Conservation (phyloP, 805 yeast genomes). For the Hanseniaspora guilliermondii region DNA sequence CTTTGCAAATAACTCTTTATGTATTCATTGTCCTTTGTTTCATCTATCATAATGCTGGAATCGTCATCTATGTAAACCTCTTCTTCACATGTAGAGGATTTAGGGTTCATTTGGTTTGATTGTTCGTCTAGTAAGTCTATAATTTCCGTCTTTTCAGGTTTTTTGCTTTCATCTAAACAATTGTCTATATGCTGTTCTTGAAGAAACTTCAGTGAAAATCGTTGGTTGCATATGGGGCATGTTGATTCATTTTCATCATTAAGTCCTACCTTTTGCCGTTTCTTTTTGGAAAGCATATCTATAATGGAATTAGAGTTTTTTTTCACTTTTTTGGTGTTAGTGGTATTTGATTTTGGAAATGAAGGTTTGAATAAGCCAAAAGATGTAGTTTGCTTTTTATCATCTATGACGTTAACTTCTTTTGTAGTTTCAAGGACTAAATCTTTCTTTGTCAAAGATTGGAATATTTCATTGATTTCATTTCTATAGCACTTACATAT, state of each 20-base stretch:
- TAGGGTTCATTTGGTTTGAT: neutral
- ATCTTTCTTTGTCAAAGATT: constrained; percentile 23
- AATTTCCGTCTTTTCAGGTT: constrained; percentile 4
- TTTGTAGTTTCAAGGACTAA: constrained; percentile 22
- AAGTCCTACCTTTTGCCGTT: neutral
- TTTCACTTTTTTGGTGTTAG: neutral
- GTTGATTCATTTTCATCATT: constrained; percentile 15
- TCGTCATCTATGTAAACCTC: neutral
- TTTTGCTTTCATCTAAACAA: constrained; percentile 32
- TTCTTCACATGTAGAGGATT: neutral
- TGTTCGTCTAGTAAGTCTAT: neutral
- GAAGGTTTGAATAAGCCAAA: constrained; percentile 10
- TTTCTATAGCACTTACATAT: constrained; percentile 40
- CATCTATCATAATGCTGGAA: neutral
- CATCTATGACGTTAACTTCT: neutral
- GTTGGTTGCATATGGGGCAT: constrained; percentile 57
- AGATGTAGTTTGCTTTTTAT: neutral
- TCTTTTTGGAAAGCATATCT: constrained; percentile 13
- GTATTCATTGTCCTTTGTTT: neutral
- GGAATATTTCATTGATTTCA: constrained; percentile 28
- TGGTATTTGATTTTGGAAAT: constrained; percentile 1
- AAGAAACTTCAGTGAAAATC: constrained; percentile 42
- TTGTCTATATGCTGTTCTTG: constrained; percentile 51
- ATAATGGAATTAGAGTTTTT: constrained; percentile 14
- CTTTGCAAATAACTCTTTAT: constrained; percentile 12